Percentiles rank a stretch among this genome's conserved stretches.
Conservation (phyloP, 352 stramenopile species). For the Globisporangium alternatum region DNA sequence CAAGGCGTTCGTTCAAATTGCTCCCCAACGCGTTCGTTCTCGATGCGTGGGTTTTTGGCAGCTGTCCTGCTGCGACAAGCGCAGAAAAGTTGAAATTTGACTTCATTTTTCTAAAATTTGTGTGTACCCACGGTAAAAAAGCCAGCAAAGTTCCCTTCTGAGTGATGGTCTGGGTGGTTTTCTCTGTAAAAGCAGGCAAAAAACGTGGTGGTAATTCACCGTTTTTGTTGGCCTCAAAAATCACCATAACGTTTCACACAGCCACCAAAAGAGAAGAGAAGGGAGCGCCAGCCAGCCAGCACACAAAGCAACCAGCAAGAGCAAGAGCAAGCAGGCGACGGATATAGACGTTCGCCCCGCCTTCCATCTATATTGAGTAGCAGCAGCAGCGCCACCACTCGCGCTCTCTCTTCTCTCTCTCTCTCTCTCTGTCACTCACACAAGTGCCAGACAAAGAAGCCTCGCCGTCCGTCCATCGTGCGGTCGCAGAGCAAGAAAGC, state of each 20-base stretch:
- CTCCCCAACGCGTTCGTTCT: neutral
- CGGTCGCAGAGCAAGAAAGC: constrained; percentile 7
- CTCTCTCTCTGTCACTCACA: neutral
- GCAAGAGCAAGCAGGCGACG: neutral
- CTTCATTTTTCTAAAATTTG: neutral
- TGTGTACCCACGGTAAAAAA: neutral
- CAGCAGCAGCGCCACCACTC: neutral
- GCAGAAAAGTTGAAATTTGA: neutral
- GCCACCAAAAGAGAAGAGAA: neutral
- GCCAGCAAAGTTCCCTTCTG: neutral
- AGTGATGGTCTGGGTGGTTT: neutral
- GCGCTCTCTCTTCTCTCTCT: neutral
- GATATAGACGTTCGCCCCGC: constrained; percentile 3
- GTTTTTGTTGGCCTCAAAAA: neutral
- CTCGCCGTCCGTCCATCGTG: constrained; percentile 2
- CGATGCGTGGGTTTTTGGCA: neutral
- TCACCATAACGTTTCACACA: neutral
- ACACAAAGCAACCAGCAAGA: constrained; percentile 4
- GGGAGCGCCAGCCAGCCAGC: constrained; percentile 13
- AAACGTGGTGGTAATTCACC: neutral
- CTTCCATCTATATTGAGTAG: constrained; percentile 9
- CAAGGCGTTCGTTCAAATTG: too few relatives aligned
- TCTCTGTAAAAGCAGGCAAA: neutral
- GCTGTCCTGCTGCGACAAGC: neutral
- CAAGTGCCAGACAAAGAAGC: neutral